A percentile compares a stretch with the other conserved stretches of the same genome.
Evolutionary conservation across 805 yeast species (phyloP).

Genomic region (Wickerhamiella dianesei): DNA sequence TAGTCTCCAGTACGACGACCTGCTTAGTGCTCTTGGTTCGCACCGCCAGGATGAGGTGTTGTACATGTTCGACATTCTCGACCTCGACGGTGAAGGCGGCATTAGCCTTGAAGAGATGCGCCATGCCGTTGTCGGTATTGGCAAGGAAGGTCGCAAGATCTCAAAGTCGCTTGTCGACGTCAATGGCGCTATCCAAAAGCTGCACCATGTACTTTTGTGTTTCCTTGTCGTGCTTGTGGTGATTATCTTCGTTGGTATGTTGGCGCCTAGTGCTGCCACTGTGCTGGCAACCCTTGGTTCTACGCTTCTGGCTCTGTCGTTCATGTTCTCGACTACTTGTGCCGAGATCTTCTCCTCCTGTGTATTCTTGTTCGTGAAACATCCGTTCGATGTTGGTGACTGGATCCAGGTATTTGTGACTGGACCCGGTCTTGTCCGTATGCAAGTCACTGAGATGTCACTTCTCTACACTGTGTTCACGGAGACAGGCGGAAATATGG

Average conservation of each 20-base stretch:
- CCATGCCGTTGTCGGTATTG: slow-evolving; percentile 22
- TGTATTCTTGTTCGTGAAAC: slow-evolving; percentile 30
- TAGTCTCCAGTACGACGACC: slow-evolving; percentile 23
- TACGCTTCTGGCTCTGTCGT: slow-evolving; percentile 28
- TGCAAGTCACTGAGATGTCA: slow-evolving; percentile 25
- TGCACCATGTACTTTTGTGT: slow-evolving; percentile 26
- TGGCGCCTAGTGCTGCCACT: slow-evolving; percentile 29
- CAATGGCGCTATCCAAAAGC: slow-evolving; percentile 28
- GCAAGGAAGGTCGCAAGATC: slow-evolving; percentile 26
- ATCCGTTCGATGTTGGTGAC: slow-evolving; percentile 32
- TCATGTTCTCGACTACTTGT: slow-evolving; percentile 26
- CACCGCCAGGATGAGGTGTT: slow-evolving; percentile 22
- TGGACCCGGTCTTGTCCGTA: slow-evolving; percentile 16
- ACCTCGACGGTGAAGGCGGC: slow-evolving; percentile 26
- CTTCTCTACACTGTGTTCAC: slow-evolving; percentile 27
- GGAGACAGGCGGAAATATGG: slow-evolving; percentile 18
- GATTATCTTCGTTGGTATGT: slow-evolving; percentile 29
- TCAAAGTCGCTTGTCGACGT: slow-evolving; percentile 28
- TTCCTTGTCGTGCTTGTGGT: slow-evolving; percentile 25
- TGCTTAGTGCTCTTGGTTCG: slow-evolving; percentile 24
- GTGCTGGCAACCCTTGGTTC: slow-evolving; percentile 31
- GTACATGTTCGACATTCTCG: slow-evolving; percentile 25
- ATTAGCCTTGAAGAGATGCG: slow-evolving; percentile 28
- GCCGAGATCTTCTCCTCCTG: slow-evolving; percentile 30
- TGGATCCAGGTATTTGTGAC: slow-evolving; percentile 21